Base-by-base conservation (phyloP, 495 filamentous ascomycete genomes). In the Hypoxylon fuscum region DNA sequence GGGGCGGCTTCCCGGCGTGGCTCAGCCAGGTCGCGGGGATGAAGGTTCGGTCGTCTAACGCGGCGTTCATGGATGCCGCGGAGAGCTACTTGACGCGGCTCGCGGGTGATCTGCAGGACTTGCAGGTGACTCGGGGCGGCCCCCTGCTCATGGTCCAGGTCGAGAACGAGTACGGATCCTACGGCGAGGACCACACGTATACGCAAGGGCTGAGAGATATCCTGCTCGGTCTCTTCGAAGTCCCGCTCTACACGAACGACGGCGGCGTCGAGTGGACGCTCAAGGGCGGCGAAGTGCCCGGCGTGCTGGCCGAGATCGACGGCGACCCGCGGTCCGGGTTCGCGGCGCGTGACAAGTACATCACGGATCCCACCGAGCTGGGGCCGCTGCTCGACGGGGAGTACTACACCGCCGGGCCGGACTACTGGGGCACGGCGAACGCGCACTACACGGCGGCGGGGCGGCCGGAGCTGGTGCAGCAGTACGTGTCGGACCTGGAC, bases 151-250 rank as follows among this genome's bases (percentile, higher is more conserved):
- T 81, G 77, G 72, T 77, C 8, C 79, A 82, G 51, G 71, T 81
- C 14, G 79, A 82, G 53, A 82, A 82, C 47, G 79, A 82, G 49
- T 82, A 82, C 51, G 79, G 79, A 3, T 77, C 73, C 23, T 81
- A 75, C 35, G 77, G 77, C 0, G 61, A 53, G 27, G 69, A 82
- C 45, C 76, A 79, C 34, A 55, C 47, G 1, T 81, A 82, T 42
- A 76, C 71, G 14, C 47, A 59, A 10, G 70, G 65, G 0, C 18
- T 82, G 21, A 49, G 72, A 11, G 72, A 78, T 55, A 76, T 80
- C 14, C 60, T 82, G 10, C 50, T 27, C 1, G 52, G 44, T 0
- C 68, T 64, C 12, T 81, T 80, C 48, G 76, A 75, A 17, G 51
- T 78, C 18, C 69, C 73, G 3, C 59, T 81, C 0, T 82, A 82